phyloP scores from a whole-genome alignment of 2,329 filamentous ascomycete genomes.

The Gliomastix tumulicola region DNA sequence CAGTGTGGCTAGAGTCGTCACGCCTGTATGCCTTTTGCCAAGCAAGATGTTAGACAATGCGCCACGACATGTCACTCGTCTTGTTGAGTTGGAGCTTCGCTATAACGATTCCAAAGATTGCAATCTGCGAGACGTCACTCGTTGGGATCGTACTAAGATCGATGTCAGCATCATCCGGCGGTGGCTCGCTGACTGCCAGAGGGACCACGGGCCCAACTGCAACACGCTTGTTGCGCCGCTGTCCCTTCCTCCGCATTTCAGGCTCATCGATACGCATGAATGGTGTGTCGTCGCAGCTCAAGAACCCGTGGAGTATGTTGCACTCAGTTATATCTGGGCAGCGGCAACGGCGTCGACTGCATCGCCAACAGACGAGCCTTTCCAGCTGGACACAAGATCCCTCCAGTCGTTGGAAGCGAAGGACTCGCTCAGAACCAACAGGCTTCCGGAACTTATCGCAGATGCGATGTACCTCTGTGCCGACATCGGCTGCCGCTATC shows the following conservation, averaged over 20 bases:
- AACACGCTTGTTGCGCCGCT: neutral
- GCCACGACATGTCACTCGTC: neutral
- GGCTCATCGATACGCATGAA: neutral
- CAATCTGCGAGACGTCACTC: no score
- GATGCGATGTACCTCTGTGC: neutral
- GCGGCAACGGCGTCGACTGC: no score
- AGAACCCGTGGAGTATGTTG: neutral
- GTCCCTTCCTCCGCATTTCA: neutral
- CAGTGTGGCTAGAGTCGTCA: no score
- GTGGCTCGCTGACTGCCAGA: neutral
- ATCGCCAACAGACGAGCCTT: no score
- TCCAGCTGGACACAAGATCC: neutral
- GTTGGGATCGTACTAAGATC: neutral
- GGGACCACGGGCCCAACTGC: neutral
- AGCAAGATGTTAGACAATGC: neutral
- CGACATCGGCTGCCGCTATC: neutral
- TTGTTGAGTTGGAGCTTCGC: neutral
- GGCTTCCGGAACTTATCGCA: neutral
- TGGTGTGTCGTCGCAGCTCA: neutral
- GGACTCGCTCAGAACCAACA: neutral
- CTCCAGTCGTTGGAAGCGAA: neutral
- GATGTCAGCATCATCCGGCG: neutral
- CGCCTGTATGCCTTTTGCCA: no score
- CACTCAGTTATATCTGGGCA: neutral
- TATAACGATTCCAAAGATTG: no score